Percentiles rank a stretch among this genome's conserved stretches.
These are phyloP conservation scores for Brassica nigra DNA, from an alignment of 345 rosid species.

Conservation along the genomic window DNA sequence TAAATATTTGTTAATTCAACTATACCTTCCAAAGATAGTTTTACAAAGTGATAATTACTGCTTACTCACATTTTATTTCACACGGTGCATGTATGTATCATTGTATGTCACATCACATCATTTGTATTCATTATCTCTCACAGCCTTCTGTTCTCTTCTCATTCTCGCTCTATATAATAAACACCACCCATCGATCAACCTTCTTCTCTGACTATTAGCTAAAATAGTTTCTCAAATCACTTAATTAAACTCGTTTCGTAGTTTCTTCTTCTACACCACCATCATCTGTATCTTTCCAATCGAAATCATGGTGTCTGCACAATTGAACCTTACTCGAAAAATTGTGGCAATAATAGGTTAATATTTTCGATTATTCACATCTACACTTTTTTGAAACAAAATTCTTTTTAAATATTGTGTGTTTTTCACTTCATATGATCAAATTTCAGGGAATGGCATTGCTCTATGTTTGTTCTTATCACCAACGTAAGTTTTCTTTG, in stretches of 20 bases:
- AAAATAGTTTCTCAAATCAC: background rate
- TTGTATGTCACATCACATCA: background rate
- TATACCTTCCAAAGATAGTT: background rate
- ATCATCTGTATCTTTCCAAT: background rate
- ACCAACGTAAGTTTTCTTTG: constrained; percentile 62
- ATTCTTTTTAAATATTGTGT: background rate
- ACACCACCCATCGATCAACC: constrained; percentile 15
- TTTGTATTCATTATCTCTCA: background rate
- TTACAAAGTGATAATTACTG: background rate
- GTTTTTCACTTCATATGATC: constrained; percentile 3
- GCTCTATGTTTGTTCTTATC: constrained; percentile 77
- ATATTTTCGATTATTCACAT: background rate
- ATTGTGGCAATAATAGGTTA: constrained; percentile 69
- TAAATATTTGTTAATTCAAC: background rate
- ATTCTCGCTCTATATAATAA: constrained; percentile 1
- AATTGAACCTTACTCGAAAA: constrained; percentile 42
- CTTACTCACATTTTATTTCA: background rate
- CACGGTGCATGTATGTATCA: constrained; percentile 8
- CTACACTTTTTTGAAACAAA: background rate
- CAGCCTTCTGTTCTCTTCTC: constrained; percentile 1
- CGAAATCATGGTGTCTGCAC: constrained; percentile 56
- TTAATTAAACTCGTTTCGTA: background rate
- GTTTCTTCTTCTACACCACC: background rate
- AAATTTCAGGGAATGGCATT: constrained; percentile 69
- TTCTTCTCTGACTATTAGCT: constrained; percentile 7